These are phyloP conservation scores for Termitomyces sp. DNA, from an alignment of 768 basidiomycete species.

Conservation along the genomic window DNA sequence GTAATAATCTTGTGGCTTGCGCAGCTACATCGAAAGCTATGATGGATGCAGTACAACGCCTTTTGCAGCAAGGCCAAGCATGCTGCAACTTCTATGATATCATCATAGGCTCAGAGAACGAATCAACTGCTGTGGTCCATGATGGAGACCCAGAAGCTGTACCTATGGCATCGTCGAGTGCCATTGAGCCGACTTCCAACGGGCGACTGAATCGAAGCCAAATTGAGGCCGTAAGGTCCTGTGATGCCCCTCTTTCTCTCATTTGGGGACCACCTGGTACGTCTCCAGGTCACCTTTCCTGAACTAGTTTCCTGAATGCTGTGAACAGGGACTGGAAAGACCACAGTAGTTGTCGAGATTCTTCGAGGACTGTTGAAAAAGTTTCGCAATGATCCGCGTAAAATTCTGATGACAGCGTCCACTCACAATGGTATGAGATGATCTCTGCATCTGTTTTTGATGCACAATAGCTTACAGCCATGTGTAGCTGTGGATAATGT, in stretches of 20 bases:
- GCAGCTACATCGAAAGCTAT: slow-evolving; percentile 59
- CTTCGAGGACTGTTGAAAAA: slow-evolving; percentile 35
- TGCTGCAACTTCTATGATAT: slow-evolving; percentile 47
- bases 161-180: not conserved
- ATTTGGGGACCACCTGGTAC: slow-evolving; percentile 71
- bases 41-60: slow-evolving; percentile 53
- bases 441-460: not conserved
- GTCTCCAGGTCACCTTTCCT: not conserved
- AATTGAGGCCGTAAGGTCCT: slow-evolving; percentile 40
- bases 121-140: not conserved
- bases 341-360: slow-evolving; percentile 63
- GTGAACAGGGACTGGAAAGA: slow-evolving; percentile 59
- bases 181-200: not conserved
- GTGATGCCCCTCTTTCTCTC: slow-evolving; percentile 39
- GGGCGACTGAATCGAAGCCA: slow-evolving; percentile 50
- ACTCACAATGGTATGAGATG: slow-evolving; percentile 52
- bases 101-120: slow-evolving; percentile 31
- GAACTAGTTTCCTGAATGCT: not conserved
- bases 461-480: not conserved
- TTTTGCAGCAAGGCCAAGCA: slow-evolving; percentile 35
- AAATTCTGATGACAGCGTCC: slow-evolving; percentile 67
- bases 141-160: not conserved
- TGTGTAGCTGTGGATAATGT: slow-evolving; percentile 65
- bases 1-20: not conserved
- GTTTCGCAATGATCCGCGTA: slow-evolving; percentile 25